Percentiles rank a stretch among this genome's conserved stretches.
Conservation (phyloP, 139 green algal species). For the Chlorokybus atmophyticus region DNA sequence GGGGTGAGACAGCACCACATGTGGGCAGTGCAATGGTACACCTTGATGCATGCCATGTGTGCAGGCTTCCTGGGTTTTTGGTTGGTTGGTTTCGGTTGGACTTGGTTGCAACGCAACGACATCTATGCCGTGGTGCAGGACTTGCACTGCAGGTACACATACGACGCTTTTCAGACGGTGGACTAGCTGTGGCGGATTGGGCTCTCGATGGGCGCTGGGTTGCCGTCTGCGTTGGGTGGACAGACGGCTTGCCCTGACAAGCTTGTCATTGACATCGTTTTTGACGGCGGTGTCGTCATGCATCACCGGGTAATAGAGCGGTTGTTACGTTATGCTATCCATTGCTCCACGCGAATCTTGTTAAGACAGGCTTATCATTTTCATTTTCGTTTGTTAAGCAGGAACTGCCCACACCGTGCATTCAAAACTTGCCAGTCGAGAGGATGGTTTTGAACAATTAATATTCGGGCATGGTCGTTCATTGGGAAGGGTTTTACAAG, state of each 20-base stretch:
- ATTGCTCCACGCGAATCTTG: not conserved
- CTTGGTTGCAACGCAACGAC: too few relatives aligned
- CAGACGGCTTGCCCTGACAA: slow-evolving; percentile 71
- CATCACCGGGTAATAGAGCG: slow-evolving; percentile 64
- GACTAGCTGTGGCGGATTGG: slow-evolving; percentile 79
- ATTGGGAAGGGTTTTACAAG: slow-evolving; percentile 99
- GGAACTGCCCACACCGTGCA: slow-evolving; percentile 82
- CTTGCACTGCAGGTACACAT: too few relatives aligned
- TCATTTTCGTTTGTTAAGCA: too few relatives aligned
- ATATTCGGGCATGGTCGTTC: slow-evolving; percentile 98
- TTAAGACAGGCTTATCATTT: not conserved
- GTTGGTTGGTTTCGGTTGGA: too few relatives aligned
- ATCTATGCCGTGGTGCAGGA: too few relatives aligned
- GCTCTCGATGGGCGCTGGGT: slow-evolving; percentile 96
- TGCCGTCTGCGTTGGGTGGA: slow-evolving; percentile 84
- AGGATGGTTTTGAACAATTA: slow-evolving; percentile 98
- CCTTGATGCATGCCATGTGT: too few relatives aligned
- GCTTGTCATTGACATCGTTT: slow-evolving; percentile 92
- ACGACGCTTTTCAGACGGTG: slow-evolving; percentile 50
- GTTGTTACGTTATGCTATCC: too few relatives aligned
- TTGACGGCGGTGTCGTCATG: slow-evolving; percentile 95
- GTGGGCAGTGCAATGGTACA: slow-evolving; percentile 93
- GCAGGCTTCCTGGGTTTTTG: too few relatives aligned
- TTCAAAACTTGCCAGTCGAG: slow-evolving; percentile 89
- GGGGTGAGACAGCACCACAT: slow-evolving; percentile 99